Evolutionary conservation across 225 moss, liverwort and hornwort species (phyloP), one percentile per base, ranked within the genome.

Genomic region (Asterella californica): DNA sequence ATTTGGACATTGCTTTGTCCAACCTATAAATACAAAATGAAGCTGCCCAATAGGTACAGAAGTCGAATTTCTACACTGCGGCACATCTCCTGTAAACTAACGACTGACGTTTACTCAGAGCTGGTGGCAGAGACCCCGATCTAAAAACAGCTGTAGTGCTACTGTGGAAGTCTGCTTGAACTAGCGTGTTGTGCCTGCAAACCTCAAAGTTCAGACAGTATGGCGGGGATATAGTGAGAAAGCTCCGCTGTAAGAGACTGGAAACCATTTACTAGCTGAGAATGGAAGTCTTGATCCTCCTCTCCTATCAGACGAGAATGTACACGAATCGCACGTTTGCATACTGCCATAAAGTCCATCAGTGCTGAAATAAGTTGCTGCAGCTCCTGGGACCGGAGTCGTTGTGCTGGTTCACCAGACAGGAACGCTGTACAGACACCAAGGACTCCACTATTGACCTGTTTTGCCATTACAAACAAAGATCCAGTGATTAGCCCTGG

Each of bases 261-360:
- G 72, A 96, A 96, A 54, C 96, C 96, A 87, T 89, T 84, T 81
- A 96, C 96, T 82, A 96, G 88, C 82, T 96, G 94, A 74, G 92
- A 92, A 83, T 96, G 96, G 82, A 96, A 96, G 79, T 96, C 96
- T 84, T 94, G 96, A 85, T 96, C 96, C 80, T 96, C 96, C 70
- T 96, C 96, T 83, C 92, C 94, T 33, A 96, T 96, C 52, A 94
- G 71, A 65, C 92, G 88, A 70, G 92, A 87, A 83, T 96, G 96
- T 52, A 94, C 90, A 81, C 94, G 92, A 72, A 96, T 94, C 50
- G 96, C 94, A 81, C 92, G 92, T 84, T 94, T 96, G 87, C 96
- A 96, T 52, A 96, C 94, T n/a, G 91, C 92, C 96, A 96, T 96
- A 37, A 96, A 96, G 87, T 94, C 96, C 79, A 96, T 72, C 57